Conservation (phyloP, 306 rosid species). For the Chamaecrista fasciculata region DNA sequence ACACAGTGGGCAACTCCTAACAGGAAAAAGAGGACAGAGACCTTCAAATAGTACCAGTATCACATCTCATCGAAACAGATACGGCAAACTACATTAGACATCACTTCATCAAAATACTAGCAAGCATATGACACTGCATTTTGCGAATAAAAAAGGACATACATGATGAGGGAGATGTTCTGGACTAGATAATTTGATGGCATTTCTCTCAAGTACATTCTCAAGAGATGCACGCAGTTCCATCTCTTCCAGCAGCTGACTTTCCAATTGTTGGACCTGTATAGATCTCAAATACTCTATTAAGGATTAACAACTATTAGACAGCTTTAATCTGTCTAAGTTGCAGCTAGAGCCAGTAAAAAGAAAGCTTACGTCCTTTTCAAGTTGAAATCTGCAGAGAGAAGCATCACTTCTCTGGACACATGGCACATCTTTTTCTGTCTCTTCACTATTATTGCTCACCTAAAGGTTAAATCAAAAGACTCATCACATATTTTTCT, state of each 20-base stretch:
- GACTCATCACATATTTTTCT: slow-evolving; percentile 15
- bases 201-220: slow-evolving; percentile 48
- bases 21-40: neutral
- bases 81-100: neutral
- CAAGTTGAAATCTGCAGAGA: slow-evolving; percentile 58
- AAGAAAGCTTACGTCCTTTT: slow-evolving; percentile 63
- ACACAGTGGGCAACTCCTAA: neutral
- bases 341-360: neutral
- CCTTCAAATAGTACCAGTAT: neutral
- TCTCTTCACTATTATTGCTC: slow-evolving; percentile 28
- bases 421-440: slow-evolving; percentile 31
- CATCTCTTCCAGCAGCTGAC: slow-evolving; percentile 53
- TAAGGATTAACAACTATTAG: slow-evolving; percentile 16
- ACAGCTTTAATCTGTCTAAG: slow-evolving; percentile 1
- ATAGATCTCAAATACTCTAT: slow-evolving; percentile 17
- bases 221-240: slow-evolving; percentile 56
- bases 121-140: neutral
- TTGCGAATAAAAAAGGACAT: slow-evolving; percentile 25
- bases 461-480: slow-evolving; percentile 38
- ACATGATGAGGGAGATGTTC: slow-evolving; percentile 52
- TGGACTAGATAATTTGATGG: slow-evolving; percentile 33
- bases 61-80: neutral
- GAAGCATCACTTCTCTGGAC: slow-evolving; percentile 30
- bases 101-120: slow-evolving; percentile 10
- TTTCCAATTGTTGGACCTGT: slow-evolving; percentile 55